phyloP scores from a whole-genome alignment of 495 filamentous ascomycete genomes.

The Penicillium lividum region DNA sequence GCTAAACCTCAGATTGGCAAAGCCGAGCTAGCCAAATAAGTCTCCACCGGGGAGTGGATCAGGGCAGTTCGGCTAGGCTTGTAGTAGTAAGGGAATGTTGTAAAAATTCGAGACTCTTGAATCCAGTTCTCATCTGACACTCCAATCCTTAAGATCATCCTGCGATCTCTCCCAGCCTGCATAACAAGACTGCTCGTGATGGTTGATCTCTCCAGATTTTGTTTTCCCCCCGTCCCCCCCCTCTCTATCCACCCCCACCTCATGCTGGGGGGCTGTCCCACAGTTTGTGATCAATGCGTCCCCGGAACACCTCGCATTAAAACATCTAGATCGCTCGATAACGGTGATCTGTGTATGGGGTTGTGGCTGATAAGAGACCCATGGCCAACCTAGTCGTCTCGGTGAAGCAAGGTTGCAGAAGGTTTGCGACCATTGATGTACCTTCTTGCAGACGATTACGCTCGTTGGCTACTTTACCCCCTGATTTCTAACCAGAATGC shows the following conservation, averaged over 20 bases:
- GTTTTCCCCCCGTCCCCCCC: background rate
- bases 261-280: constrained; percentile 2
- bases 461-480: constrained; percentile 23
- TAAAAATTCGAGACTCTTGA: constrained; percentile 17
- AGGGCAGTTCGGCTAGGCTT: constrained; percentile 2
- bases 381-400: constrained; percentile 12
- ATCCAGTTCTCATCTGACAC: constrained; percentile 13
- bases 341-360: background rate
- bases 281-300: constrained; percentile 6
- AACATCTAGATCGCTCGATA: constrained; percentile 2
- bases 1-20: constrained; percentile 22
- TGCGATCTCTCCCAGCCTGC: constrained; percentile 19
- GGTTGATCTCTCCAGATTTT: constrained; percentile 22
- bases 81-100: background rate
- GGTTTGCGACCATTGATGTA: constrained; percentile 21
- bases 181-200: constrained; percentile 11
- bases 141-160: background rate
- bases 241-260: constrained; percentile 5
- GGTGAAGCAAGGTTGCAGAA: constrained; percentile 23
- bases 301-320: background rate
- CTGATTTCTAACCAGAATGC: constrained; percentile 7
- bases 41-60: background rate
- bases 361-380: constrained; percentile 10
- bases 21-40: constrained; percentile 8
- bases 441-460: constrained; percentile 24